Evolutionary conservation across 805 yeast genomes (phyloP), one percentile per base, ranked within the genome.

Genomic region (Schizosaccharomyces cryophilus): DNA sequence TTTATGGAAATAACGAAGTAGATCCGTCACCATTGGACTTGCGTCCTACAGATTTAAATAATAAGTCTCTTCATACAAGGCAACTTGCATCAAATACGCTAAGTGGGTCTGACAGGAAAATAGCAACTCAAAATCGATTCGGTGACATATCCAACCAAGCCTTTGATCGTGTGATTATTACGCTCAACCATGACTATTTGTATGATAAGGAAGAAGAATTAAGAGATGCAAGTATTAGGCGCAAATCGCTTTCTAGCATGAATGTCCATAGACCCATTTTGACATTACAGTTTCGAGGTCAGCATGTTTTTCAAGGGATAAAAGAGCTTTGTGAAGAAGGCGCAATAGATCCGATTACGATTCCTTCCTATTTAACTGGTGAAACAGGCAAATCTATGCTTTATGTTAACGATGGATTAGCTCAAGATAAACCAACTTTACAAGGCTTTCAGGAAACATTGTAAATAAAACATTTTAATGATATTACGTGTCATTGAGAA

Each of bases 321-420:
- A 61, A 64, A 35, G 47, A 59, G 26, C 54, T 65, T 13, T 62
- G 62, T 9, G 54, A 35, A 15, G 58, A 62, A 17, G 66, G 64
- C 4, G 24, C 35, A n/a, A 48, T 65, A 11, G 64, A 64, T 42
- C 63, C 60, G 19, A 24, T 11, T 15, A 45, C 56, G 4, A 58
- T 65, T 61, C 67, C 66, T n/a, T 60, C 62, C 4, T 65, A 65
- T 65, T 30, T 65, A 38, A 65, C 67, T 5, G 67, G 67, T 13
- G 65, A 65, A 38, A 17, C 30, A 1, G 56, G 56, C 21, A 17
- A 17, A 21, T 51, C 56, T 17, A 51, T 51, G 19, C 30, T 51
- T 17, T 29, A 29, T 51, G 56, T 51, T 6, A 6, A 17, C 19
- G 35, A 51, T 15, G 56, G 56, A 29, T 17, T 24, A 9, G 56